phyloP scores from a whole-genome alignment of 176 grass and related monocot genomes.

The Dendrocalamus sinicus region DNA sequence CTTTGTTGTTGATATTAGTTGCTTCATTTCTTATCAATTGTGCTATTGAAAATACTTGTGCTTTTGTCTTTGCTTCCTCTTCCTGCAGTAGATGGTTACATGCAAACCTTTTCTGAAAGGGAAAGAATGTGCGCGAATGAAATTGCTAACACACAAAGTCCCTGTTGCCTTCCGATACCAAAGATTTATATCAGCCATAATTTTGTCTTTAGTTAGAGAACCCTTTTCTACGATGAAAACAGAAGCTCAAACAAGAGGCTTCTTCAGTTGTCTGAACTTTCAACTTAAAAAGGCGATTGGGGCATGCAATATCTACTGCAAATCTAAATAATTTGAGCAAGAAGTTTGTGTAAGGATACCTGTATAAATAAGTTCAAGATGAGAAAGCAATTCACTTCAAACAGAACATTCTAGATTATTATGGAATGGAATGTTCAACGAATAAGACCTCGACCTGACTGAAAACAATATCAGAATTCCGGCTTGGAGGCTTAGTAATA shows the following conservation, averaged over 20 bases:
- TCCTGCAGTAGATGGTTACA: not conserved
- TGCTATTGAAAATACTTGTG: not conserved
- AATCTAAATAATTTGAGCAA: not conserved
- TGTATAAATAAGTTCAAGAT: not conserved
- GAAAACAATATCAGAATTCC: not conserved
- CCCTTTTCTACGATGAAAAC: not conserved
- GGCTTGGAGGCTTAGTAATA: not conserved
- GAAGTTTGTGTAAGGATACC: not conserved
- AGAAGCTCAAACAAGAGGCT: not conserved
- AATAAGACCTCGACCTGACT: not conserved
- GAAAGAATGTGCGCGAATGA: no score
- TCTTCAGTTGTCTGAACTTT: not conserved
- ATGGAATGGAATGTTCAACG: not conserved
- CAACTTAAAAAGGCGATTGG: not conserved
- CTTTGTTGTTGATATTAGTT: not conserved
- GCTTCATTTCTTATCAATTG: not conserved
- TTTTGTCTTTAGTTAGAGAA: not conserved
- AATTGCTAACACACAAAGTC: not conserved
- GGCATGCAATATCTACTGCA: not conserved
- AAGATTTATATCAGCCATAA: not conserved
- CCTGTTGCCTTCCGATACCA: not conserved
- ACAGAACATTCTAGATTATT: not conserved
- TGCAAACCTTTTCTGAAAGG: not conserved
- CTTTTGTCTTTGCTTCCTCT: not conserved
- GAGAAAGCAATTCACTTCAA: not conserved